Evolutionary conservation across 2,329 filamentous ascomycete species (phyloP).

Genomic region (Colletotrichum zoysiae): DNA sequence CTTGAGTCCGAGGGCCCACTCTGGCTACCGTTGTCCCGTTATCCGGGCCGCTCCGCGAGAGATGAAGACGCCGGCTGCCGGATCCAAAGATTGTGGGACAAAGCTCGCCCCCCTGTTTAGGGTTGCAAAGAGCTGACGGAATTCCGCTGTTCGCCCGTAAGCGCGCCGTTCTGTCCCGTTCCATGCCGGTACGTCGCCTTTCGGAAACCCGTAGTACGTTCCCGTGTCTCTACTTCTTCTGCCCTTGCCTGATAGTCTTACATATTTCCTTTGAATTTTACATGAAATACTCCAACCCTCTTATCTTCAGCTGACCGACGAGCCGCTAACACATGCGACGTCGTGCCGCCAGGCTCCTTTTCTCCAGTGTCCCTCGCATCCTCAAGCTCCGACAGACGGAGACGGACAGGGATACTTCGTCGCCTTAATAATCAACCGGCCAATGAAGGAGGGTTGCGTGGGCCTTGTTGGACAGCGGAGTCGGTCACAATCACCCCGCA

Average conservation of each 20-base stretch:
- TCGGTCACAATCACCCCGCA: constrained; percentile 24
- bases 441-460: constrained; percentile 8
- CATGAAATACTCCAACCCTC: background rate
- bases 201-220: background rate
- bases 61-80: background rate
- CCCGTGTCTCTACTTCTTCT: too few relatives aligned
- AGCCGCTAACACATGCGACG: constrained; percentile 6
- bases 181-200: background rate
- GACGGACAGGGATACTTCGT: constrained; percentile 23
- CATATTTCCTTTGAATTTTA: background rate
- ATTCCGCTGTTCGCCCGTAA: background rate
- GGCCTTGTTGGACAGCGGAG: background rate
- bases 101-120: background rate
- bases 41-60: constrained; percentile 14
- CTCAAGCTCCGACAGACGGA: constrained; percentile 34
- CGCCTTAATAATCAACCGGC: constrained; percentile 8
- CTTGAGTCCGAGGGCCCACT: background rate
- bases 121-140: background rate
- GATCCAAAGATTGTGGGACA: background rate
- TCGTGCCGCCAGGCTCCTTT: constrained; percentile 1
- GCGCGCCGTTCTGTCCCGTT: background rate
- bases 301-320: too few relatives aligned
- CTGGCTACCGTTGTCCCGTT: background rate
- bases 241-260: background rate
- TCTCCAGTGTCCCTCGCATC: background rate